Evolutionary conservation across 2,329 filamentous ascomycete genomes (phyloP), one percentile per base, ranked within the genome.

Genomic region (Beauveria sp.): DNA sequence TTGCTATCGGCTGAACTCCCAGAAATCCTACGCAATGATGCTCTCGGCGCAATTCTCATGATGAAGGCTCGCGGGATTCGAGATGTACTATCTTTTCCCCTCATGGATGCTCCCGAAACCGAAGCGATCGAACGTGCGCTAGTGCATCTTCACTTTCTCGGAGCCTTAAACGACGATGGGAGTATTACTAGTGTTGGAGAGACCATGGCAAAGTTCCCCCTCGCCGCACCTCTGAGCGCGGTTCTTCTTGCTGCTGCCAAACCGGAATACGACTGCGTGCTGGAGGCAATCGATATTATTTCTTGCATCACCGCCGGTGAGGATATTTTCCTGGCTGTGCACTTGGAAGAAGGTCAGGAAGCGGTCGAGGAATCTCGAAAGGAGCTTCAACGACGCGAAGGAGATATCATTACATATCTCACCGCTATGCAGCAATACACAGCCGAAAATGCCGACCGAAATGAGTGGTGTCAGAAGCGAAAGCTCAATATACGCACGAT

Each of bases 41-140:
- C 97, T 6, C 84, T 92, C 22, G 88, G 91, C 40, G 90, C 93
- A 0, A 81, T 97, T 1, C 78, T 99, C 10, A 96, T 90, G 0
- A 96, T 99, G 89, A 97, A 96, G 72, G 92, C 93, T 0, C 84
- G 92, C 59, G 92, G 92, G 0, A 87, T 97, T 14, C 81, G 90
- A 28, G 88, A 97, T 69, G 84, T 96, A 2, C 78, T 92, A 22
- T 78, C 81, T 0, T 99, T 99, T 64, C 91, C 93, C 0, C 84
- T 97, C 53, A 86, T 97, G 71, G 92, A 96, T 60, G 82, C 84
- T 0, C 94, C 94, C 0, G 86, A 90, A 9, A 76, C 85, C 3
- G 88, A 96, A 64, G 83, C 90, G 0, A 83, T 97, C 55, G 86
- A 93, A 67, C 91, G 91, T 66, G 92, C 92, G 0, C 78, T 97